Evolutionary conservation across 306 rosid species (phyloP), one percentile per base, ranked within the genome.

Genomic region (Abrus pulchellus): DNA sequence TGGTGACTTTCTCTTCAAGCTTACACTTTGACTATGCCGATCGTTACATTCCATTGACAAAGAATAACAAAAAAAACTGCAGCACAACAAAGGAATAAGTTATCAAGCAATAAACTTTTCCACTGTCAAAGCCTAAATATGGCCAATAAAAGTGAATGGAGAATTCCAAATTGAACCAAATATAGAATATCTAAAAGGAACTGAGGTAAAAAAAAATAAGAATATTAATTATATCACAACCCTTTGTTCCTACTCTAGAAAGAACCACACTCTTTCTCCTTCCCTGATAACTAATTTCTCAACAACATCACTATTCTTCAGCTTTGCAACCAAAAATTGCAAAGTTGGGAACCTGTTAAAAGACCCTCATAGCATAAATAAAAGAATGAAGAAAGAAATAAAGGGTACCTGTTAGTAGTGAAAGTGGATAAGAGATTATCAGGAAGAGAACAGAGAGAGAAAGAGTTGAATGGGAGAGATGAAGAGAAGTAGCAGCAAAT

Each of bases 1-100:
- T 62, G 48, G 80, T 55, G 82, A 79, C 63, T 93, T 93, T 77
- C 97, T 89, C 93, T 91, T 93, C 84, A 86, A 72, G 68, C 70
- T 68, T 33, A 70, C 69, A 75, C 86, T 65, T 43, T 53, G 71
- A 74, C 12, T 60, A 62, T 77, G 75, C 77, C 28, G 30, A 76
- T 59, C 67, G 70, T 64, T 70, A 38, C 40, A 57, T 82, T 87
- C 98, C 98, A 91, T 91, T 33, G 66, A 6, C 38, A 55, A 57
- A 14, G 77, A 69, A 71, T 67, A 34, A 7, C 43, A 43, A 47
- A 49, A 80, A 60, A 62, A 78, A 76, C 92, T 86, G 89, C 83
- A 64, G 65, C 61, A 41, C 61, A 41, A 72, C 33, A 68, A 71
- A 79, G 78, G 67, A 54, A 45, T 6, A 73, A 68, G 83, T 75